Evolutionary conservation across 495 filamentous ascomycete species (phyloP), one percentile per base, ranked within the genome.

Genomic region (Xylaria curta): DNA sequence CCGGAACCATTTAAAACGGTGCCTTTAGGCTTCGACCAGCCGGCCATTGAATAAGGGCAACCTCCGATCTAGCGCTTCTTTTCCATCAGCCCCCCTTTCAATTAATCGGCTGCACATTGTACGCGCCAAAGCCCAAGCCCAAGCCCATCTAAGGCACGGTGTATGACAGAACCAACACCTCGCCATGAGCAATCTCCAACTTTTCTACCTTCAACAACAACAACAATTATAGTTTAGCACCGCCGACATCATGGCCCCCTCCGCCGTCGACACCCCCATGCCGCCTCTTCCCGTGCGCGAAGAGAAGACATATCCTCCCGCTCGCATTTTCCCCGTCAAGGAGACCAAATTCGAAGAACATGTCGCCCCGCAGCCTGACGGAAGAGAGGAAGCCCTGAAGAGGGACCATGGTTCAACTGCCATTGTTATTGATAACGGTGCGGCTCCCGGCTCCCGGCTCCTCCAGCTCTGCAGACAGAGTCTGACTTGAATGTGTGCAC

Each of bases 401-500:
- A 78, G 76, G 46, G 80, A 83, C 9, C 66, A 73, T 19, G 86
- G 84, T 17, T 76, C 80, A n/a, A 81, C 84, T 19, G 93, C 95
- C 46, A 97, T 99, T 75, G 93, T 99, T 71, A 99, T 99, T 75
- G 96, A 99, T 85, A 99, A 98, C 92, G 96, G 95, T 97, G 4
- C 31, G 66, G 28, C 28, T 31, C 28, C 8, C 5, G 6, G 4
- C 66, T 53, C 56, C 38, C 56, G 12, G n/a, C n/a, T 9, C 13
- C 63, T 13, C n/a, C 13, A 28, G 13, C 13, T 31, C 7, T 51
- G 10, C 36, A 56, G 68, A 17, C 59, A 70, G 59, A 59, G 17
- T 24, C 76, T 78, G 66, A 78, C 64, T 26, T 64, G 59, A 21
- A 47, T 28, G 10, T 65, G 17, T 70, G 33, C 44, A 72, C 73